Evolutionary conservation across 768 basidiomycete species (phyloP).

Genomic region (Fomitopsis serialis): DNA sequence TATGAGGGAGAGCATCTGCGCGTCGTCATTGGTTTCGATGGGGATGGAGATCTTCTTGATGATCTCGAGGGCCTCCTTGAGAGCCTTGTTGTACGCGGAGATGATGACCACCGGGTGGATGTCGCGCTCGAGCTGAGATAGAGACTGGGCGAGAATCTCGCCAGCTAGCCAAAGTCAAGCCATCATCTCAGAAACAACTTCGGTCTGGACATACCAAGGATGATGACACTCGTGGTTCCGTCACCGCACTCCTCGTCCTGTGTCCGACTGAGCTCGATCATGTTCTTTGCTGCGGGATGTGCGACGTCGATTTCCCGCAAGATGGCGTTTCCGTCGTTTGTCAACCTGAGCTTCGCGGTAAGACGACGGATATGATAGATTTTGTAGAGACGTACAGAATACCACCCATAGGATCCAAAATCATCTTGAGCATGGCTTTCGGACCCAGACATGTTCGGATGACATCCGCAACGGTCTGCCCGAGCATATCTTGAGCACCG

Average conservation of each 20-base stretch:
- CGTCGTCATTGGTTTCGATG: slow-evolving; percentile 80
- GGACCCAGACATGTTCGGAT: slow-evolving; percentile 96
- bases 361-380: background rate
- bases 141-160: slow-evolving; percentile 93
- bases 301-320: slow-evolving; percentile 98
- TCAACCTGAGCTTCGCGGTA: slow-evolving; percentile 49
- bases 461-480: slow-evolving; percentile 93
- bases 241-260: slow-evolving; percentile 99
- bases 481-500: background rate
- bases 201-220: slow-evolving; percentile 61
- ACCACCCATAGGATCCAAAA: slow-evolving; percentile 98
- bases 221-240: slow-evolving; percentile 97
- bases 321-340: slow-evolving; percentile 99
- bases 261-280: slow-evolving; percentile 97
- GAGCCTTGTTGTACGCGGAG: slow-evolving; percentile 94
- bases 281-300: slow-evolving; percentile 98
- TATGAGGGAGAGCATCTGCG: slow-evolving; percentile 93
- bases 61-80: slow-evolving; percentile 87
- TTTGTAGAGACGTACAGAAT: slow-evolving; percentile 63
- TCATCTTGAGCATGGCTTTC: slow-evolving; percentile 99
- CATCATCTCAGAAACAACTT: background rate
- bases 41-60: slow-evolving; percentile 85
- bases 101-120: slow-evolving; percentile 99
- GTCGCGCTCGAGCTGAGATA: slow-evolving; percentile 89
- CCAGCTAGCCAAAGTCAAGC: slow-evolving; percentile 53